Percentiles rank a stretch among this genome's conserved stretches.
phyloP scores from a whole-genome alignment of 2,329 filamentous ascomycete species.

The Fusarium sp. region DNA sequence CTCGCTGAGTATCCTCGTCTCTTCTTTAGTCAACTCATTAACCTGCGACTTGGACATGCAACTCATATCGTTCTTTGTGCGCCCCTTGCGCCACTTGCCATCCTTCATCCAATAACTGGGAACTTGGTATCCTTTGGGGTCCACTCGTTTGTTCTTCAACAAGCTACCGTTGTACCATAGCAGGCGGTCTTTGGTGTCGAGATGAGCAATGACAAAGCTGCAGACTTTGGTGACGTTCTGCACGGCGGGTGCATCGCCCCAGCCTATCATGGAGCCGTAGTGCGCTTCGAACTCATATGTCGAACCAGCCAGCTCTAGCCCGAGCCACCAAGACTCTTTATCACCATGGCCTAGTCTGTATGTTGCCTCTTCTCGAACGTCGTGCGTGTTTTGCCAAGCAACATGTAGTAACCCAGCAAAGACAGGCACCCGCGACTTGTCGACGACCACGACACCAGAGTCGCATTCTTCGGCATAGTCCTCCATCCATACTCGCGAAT shows the following conservation, averaged over 20 bases:
- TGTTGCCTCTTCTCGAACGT: conserved; percentile 53
- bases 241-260: conserved; percentile 26
- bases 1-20: conserved; percentile 9
- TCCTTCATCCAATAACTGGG: conserved; percentile 55
- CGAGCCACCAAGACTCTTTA: conserved; percentile 59
- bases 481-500: conserved; percentile 52
- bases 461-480: conserved; percentile 55
- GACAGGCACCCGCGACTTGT: conserved; percentile 52
- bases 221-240: conserved; percentile 44
- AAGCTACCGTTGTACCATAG: conserved; percentile 58
- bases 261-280: conserved; percentile 55
- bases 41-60: conserved; percentile 48
- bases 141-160: conserved; percentile 52
- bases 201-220: conserved; percentile 55
- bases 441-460: conserved; percentile 54
- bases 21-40: conserved; percentile 4
- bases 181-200: conserved; percentile 50
- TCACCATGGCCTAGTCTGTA: conserved; percentile 56
- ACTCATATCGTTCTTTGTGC: conserved; percentile 48
- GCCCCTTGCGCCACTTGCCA: conserved; percentile 51
- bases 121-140: conserved; percentile 46
- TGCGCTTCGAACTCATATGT: conserved; percentile 54
- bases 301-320: conserved; percentile 53
- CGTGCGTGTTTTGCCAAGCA: conserved; percentile 56
- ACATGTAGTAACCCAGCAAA: conserved; percentile 54